phyloP scores from a whole-genome alignment of 257 asterid species.

The Phtheirospermum japonicum region DNA sequence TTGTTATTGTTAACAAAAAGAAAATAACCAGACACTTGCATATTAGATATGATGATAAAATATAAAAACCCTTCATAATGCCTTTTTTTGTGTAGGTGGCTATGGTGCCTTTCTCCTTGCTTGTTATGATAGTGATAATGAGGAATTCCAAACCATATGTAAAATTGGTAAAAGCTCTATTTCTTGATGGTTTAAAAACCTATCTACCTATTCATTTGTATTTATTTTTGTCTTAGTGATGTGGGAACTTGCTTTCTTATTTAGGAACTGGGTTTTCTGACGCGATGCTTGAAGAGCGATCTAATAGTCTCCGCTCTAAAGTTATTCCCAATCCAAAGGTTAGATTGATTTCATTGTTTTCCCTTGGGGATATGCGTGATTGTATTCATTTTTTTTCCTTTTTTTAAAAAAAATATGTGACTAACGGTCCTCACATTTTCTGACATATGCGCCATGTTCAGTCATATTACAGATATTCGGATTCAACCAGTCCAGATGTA shows the following conservation, averaged over 20 bases:
- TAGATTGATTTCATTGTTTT: conserved; percentile 18
- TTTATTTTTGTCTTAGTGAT: conserved; percentile 11
- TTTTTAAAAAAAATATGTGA: no score
- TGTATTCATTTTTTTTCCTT: neutral
- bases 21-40: no score
- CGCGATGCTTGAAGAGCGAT: conserved; percentile 82
- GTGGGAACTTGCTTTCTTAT: conserved; percentile 24
- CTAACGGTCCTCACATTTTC: conserved; percentile 10
- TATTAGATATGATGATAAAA: no score
- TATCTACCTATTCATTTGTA: neutral
- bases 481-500: conserved; percentile 77
- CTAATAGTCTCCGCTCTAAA: conserved; percentile 78
- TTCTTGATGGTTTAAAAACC: conserved; percentile 19
- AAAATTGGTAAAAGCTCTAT: conserved; percentile 72
- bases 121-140: conserved; percentile 80
- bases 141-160: conserved; percentile 94
- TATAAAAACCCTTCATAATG: no score
- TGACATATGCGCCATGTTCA: conserved; percentile 38
- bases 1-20: no score
- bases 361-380: neutral
- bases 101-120: conserved; percentile 98
- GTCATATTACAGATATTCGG: conserved; percentile 84
- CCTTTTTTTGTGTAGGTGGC: conserved; percentile 55
- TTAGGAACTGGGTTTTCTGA: conserved; percentile 97
- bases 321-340: conserved; percentile 87